Percentiles rank a stretch among this genome's conserved stretches.
phyloP scores from a whole-genome alignment of 1,284 basidiomycete genomes.

The Paramarasmius palmivorus region DNA sequence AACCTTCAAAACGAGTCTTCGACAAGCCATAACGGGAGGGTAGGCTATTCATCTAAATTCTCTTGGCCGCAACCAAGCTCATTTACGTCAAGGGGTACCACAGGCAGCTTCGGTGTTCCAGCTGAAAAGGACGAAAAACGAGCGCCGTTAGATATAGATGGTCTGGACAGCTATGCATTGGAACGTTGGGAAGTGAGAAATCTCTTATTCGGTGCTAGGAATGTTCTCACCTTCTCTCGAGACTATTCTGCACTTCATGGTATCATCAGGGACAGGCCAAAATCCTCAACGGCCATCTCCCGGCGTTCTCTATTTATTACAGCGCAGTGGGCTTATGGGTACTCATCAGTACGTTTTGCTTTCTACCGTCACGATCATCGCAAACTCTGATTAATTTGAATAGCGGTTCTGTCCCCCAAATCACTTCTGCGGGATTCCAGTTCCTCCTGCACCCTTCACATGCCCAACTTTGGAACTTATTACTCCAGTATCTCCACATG shows the following conservation, averaged over 20 bases:
- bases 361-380: neutral
- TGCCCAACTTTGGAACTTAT: slow-evolving; percentile 95
- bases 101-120: slow-evolving; percentile 89
- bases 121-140: slow-evolving; percentile 65
- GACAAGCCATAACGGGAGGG: slow-evolving; percentile 93
- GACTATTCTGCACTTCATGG: slow-evolving; percentile 99
- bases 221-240: slow-evolving; percentile 28
- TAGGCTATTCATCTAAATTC: slow-evolving; percentile 41
- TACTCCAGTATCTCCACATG: slow-evolving; percentile 87
- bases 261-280: slow-evolving; percentile 83
- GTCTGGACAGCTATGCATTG: slow-evolving; percentile 83
- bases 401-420: slow-evolving; percentile 44
- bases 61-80: neutral
- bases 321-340: slow-evolving; percentile 87
- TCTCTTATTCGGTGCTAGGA: neutral
- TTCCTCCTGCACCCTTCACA: slow-evolving; percentile 97
- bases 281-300: slow-evolving; percentile 71
- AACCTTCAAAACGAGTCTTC: slow-evolving; percentile 78
- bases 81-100: slow-evolving; percentile 70
- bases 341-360: slow-evolving; percentile 24
- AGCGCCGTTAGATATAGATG: slow-evolving; percentile 55
- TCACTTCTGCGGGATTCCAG: slow-evolving; percentile 96
- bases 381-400: neutral
- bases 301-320: slow-evolving; percentile 82
- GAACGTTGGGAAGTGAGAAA: slow-evolving; percentile 88